Evolutionary conservation across 1,139 yeast genomes (phyloP).

Genomic region (Taphrina communis): DNA sequence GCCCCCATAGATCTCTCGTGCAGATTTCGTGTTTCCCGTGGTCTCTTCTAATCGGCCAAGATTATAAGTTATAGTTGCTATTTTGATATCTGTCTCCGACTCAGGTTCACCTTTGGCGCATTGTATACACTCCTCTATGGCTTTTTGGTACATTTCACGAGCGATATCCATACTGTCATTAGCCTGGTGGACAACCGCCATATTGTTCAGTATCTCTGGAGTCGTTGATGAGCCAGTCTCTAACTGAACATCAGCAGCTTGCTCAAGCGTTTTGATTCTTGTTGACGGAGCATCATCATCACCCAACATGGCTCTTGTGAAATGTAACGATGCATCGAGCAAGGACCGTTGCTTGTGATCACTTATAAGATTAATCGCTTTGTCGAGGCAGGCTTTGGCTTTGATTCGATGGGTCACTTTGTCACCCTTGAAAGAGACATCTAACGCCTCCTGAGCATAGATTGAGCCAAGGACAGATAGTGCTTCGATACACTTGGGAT

Average conservation of each 20-base stretch:
- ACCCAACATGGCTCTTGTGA: constrained; percentile 51
- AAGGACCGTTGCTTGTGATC: constrained; percentile 58
- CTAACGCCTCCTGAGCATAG: constrained; percentile 59
- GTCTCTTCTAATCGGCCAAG: constrained; percentile 55
- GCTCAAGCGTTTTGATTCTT: constrained; percentile 59
- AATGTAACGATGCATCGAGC: constrained; percentile 44
- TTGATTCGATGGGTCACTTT: constrained; percentile 45
- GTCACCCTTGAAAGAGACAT: constrained; percentile 39
- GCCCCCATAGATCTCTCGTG: constrained; percentile 61
- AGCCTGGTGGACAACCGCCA: constrained; percentile 82
- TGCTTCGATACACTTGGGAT: constrained; percentile 76
- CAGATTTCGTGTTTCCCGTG: constrained; percentile 55
- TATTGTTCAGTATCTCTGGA: constrained; percentile 74
- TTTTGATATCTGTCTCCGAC: constrained; percentile 44
- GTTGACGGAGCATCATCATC: constrained; percentile 59
- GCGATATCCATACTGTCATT: constrained; percentile 65
- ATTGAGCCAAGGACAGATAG: constrained; percentile 76
- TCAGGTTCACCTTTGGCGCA: constrained; percentile 48
- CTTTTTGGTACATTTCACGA: constrained; percentile 59
- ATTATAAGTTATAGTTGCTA: constrained; percentile 52
- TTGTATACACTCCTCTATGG: constrained; percentile 54
- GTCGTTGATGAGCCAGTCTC: constrained; percentile 61
- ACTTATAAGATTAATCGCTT: constrained; percentile 68
- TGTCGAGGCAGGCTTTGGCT: constrained; percentile 62
- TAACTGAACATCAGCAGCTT: constrained; percentile 55